Conservation (phyloP, 345 rosid species). For the Eucalyptus microcorys region DNA sequence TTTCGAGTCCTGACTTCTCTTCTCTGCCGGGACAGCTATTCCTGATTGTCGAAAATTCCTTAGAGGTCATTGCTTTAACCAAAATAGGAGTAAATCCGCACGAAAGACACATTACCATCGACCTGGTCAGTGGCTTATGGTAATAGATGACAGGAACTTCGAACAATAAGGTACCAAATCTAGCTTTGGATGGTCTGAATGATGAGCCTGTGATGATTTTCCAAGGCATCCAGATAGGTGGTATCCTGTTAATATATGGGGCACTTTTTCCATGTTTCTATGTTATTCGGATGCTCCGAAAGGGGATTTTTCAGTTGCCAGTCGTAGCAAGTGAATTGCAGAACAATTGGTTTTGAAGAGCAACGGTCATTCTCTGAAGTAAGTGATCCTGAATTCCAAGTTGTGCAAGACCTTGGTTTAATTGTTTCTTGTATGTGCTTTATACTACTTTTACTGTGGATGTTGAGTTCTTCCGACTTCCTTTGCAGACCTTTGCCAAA, state of each 20-base stretch:
- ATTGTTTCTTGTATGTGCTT: neutral
- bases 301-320: neutral
- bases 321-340: slow-evolving; percentile 68
- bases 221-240: neutral
- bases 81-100: neutral
- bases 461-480: neutral
- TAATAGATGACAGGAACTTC: neutral
- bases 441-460: neutral
- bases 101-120: neutral
- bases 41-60: neutral
- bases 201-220: neutral
- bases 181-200: neutral
- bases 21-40: neutral
- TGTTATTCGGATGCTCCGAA: neutral
- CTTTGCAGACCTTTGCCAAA: neutral
- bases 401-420: neutral
- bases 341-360: slow-evolving; percentile 72
- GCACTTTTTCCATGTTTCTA: neutral
- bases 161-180: neutral
- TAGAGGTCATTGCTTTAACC: neutral
- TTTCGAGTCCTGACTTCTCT: neutral
- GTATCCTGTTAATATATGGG: neutral
- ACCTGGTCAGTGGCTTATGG: neutral
- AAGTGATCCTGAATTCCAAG: slow-evolving; percentile 5
- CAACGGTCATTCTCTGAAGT: slow-evolving; percentile 62